Base-by-base conservation (phyloP, 257 asterid species). In the Haberlea rhodopensis region DNA sequence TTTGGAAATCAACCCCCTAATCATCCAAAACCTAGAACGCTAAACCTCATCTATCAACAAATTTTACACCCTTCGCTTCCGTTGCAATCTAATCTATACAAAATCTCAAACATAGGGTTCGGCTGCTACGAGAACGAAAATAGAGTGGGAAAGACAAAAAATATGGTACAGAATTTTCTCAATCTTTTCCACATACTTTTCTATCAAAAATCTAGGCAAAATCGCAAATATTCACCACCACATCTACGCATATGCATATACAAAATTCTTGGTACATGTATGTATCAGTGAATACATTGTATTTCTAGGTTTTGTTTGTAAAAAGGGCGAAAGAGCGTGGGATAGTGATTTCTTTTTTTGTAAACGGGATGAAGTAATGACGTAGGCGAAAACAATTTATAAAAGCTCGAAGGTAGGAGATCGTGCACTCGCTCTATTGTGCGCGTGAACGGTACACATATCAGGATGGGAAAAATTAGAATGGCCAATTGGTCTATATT, bases 61-160 rank as follows among this genome's bases (percentile, higher is more conserved):
- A 80, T 51, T 65, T n/a, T 70, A 63, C 46, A 58, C 46, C 60
- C 60, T 40, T 37, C 26, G 62, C 60, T 66, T 60, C 69, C 74
- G 49, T 57, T 56, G 73, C 78, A 68, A 66, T 67, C 79, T 69
- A 73, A 60, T 57, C 69, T 53, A 71, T 57, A 76, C 72, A 53
- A 37, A 69, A 52, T 49, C 76, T 63, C 56, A 66, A 60, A 11
- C 77, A 67, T 60, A 71, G 81, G 76, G 68, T 78, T 60, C 62
- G 60, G 45, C 70, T 31, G 53, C 70, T n/a, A n/a, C n/a, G 78
- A 57, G 68, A 81, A 85, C 79, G 81, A 60, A 52, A 52, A 76
- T 58, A 71, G 24, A 67, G 49, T 45, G 49, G 63, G 53, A 34
- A 67, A 63, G 62, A 58, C 9, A 46, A 37, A 61, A 40, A 43